Base-by-base conservation (phyloP, 352 stramenopile species). In the Globisporangium perplexum region DNA sequence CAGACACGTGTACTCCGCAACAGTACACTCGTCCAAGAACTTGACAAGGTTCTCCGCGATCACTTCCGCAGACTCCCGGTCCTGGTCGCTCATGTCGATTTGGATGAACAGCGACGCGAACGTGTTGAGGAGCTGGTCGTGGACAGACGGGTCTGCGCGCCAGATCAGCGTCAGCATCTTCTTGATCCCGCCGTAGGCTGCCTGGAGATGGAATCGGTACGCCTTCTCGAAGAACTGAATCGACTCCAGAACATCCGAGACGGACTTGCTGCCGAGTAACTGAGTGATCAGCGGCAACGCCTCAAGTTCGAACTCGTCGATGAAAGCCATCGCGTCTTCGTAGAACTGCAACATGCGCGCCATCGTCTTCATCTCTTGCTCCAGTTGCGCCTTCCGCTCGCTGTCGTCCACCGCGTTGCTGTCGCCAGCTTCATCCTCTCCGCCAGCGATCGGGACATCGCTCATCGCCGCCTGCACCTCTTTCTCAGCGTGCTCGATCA, bases 161-260 rank as follows among this genome's bases (percentile, higher is more conserved):
- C 88, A 98, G 57, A 97, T 97, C 1, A 98, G 71, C 15, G 84
- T 79, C 18, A 98, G 79, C 28, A 96, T 80, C 47, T 88, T 86
- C 62, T 93, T 96, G 66, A 98, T 96, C 17, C 90, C 93, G 7
- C 69, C 74, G 11, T 97, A 76, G 8, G 92, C 91, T 60, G 89
- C 96, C 15, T 81, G 74, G 46, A 98, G 68, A 38, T 88, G 82
- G 51, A 98, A 96, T 60, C 88, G 79, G 44, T 93, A 85, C 3
- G 91, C 92, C 43, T 91, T 86, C 10, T 96, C 88, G 58, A 98
- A 97, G 60, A 98, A 98, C 17, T 89, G 74, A 42, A 98, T 94
- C 18, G 93, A 80, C 63, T 97, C 93, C 14, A 96, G 82, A 3
- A 98, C 90, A 65, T 98, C 95, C 18, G 88, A 95, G 17, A 84